A percentile compares a stretch with the other conserved stretches of the same genome.
Evolutionary conservation across 2,329 filamentous ascomycete species (phyloP).

Genomic region (Neonectria sp.): DNA sequence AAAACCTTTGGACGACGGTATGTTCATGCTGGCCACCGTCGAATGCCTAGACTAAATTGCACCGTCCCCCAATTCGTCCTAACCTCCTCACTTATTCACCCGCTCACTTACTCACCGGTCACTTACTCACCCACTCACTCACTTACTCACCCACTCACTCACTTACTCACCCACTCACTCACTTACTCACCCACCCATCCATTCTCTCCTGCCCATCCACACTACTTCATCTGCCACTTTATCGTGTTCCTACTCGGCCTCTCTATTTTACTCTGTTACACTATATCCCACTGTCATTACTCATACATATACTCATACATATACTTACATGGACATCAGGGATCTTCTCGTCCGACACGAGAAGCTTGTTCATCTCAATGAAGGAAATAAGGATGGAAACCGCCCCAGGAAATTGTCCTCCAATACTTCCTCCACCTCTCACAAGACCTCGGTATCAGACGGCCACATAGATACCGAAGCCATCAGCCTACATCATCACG

Average conservation of each 20-base stretch:
- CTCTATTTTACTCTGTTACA: slow-evolving; percentile 10
- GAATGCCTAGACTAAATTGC: slow-evolving; percentile 39
- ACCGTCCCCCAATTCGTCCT: slow-evolving; percentile 37
- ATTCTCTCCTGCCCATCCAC: slow-evolving; percentile 28
- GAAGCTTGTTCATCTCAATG: slow-evolving; percentile 75
- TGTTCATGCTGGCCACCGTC: slow-evolving; percentile 51
- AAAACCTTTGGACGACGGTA: slow-evolving; percentile 75
- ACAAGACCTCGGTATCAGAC: slow-evolving; percentile 64
- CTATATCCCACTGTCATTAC: slow-evolving; percentile 6
- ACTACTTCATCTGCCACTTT: slow-evolving; percentile 16
- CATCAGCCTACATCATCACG: slow-evolving; percentile 59
- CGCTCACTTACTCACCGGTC: slow-evolving; percentile 9
- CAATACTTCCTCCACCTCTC: slow-evolving; percentile 57
- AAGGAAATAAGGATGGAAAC: slow-evolving; percentile 68
- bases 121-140: slow-evolving; percentile 6
- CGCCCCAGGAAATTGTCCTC: slow-evolving; percentile 68
- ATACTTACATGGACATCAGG: slow-evolving; percentile 74
- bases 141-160: slow-evolving; percentile 4
- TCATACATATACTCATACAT: slow-evolving; percentile 3
- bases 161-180: slow-evolving; percentile 11
- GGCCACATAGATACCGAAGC: slow-evolving; percentile 63
- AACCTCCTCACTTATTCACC: slow-evolving; percentile 24
- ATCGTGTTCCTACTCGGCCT: slow-evolving; percentile 5
- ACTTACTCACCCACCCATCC: slow-evolving; percentile 22
- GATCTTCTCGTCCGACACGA: slow-evolving; percentile 75